These are phyloP conservation scores for Fusarium euwallaceae DNA, from an alignment of 2,329 filamentous ascomycete genomes.

Conservation along the genomic window DNA sequence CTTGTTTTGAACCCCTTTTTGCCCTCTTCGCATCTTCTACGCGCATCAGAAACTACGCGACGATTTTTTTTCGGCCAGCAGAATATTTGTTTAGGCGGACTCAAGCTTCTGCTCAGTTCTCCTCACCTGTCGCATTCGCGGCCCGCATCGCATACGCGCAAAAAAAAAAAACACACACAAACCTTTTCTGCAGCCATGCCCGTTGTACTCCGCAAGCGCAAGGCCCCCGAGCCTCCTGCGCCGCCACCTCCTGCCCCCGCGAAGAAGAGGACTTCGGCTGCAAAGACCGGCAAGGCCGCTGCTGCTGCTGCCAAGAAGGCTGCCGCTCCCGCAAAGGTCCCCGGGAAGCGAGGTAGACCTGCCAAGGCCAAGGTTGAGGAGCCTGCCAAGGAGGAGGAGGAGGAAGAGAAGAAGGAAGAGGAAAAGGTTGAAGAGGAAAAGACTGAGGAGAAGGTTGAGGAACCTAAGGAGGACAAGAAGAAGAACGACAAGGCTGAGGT, in stretches of 20 bases:
- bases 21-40: slow-evolving; percentile 8
- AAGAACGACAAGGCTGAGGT: slow-evolving; percentile 59
- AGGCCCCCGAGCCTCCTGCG: slow-evolving; percentile 60
- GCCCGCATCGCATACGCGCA: slow-evolving; percentile 29
- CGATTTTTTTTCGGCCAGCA: slow-evolving; percentile 7
- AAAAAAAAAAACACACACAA: slow-evolving; percentile 11
- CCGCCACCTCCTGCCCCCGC: slow-evolving; percentile 58
- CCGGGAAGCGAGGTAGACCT: slow-evolving; percentile 49
- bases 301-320: slow-evolving; percentile 36
- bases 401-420: slow-evolving; percentile 49
- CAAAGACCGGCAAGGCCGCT: slow-evolving; percentile 32
- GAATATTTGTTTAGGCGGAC: slow-evolving; percentile 18
- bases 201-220: slow-evolving; percentile 72
- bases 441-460: slow-evolving; percentile 33
- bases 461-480: slow-evolving; percentile 51
- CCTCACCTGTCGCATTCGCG: slow-evolving; percentile 29
- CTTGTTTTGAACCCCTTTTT: slow-evolving; percentile 34
- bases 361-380: slow-evolving; percentile 52
- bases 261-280: slow-evolving; percentile 53
- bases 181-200: slow-evolving; percentile 58
- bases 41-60: slow-evolving; percentile 21
- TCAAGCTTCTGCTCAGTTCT: slow-evolving; percentile 21
- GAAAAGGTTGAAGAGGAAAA: slow-evolving; percentile 24
- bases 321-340: slow-evolving; percentile 41
- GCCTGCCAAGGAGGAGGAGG: slow-evolving; percentile 27